Base-by-base conservation (phyloP, 768 basidiomycete species). In the Suillus subaureus region DNA sequence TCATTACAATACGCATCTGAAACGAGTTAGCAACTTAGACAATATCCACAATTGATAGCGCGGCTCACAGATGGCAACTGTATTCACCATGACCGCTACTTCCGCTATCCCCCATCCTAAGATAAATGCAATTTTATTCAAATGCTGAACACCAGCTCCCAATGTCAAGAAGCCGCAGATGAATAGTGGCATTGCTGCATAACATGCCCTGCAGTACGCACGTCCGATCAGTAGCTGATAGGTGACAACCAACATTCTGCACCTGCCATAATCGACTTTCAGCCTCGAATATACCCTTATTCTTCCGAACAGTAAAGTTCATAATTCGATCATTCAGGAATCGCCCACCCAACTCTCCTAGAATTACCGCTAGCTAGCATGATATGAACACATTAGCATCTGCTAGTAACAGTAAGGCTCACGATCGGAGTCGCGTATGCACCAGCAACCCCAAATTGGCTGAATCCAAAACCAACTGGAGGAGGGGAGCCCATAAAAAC, bases 271-370 rank as follows among this genome's bases (percentile, higher is more conserved):
- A 61, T 16, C 81, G 79, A 66, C 67, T 80, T 72, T 88, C 86
- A 3, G 87, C 82, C 62, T 81, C 80, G 72, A 87, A 87, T 52
- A 87, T 80, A 56, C 86, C 86, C 0, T 73, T 68, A 69, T 86
- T 84, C 39, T 79, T 68, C 23, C 81, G 77, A 67, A 85, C 82
- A 51, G 72, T 77, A 21, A 74, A 31, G 61, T 78, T 76, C 73
- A 84, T 82, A 42, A 85, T 79, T 72, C 77, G 77, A 61, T 87
- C 86, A 64, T 87, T 87, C 55, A 78, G 73, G 68, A 79, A 87
- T 8, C 82, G 79, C 43, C 87, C 86, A 3, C 81, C 70, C 2
- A 86, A 21, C 69, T 87, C 85, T 6, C 87, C 87, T 28, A 87
- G 69, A 13, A 86, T 57, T 13, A 83, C 81, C 0, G 81, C 85